Conservation (phyloP, 352 stramenopile genomes). For the Blastocystis sp. region DNA sequence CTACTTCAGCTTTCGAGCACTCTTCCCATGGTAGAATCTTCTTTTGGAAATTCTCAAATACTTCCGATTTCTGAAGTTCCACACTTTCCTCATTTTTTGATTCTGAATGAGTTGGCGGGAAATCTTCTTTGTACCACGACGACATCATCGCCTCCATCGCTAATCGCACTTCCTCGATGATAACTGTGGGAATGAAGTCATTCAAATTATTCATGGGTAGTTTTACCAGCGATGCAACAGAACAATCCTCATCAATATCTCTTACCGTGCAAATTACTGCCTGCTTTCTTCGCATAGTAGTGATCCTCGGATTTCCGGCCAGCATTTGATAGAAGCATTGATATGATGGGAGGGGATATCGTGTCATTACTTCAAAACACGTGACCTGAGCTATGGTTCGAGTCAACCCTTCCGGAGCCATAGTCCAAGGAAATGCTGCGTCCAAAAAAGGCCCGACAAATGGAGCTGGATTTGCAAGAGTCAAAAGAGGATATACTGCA, state of each 20-base stretch:
- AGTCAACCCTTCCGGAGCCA: neutral
- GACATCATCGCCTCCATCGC: neutral
- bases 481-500: neutral
- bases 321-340: neutral
- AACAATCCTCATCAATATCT: neutral
- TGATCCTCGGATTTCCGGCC: neutral
- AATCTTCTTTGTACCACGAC: conserved; percentile 11
- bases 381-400: neutral
- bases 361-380: neutral
- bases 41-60: conserved; percentile 50
- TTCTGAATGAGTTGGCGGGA: neutral
- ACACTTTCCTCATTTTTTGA: neutral
- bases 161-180: neutral
- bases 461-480: neutral
- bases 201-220: neutral
- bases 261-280: neutral
- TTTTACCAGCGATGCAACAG: neutral
- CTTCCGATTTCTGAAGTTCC: neutral
- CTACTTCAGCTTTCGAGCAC: neutral
- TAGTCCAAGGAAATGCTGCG: neutral
- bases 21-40: conserved; percentile 62
- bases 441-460: neutral
- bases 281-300: conserved; percentile 1
- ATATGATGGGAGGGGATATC: neutral
- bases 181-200: neutral